Percentiles rank a stretch among this genome's conserved stretches.
Evolutionary conservation across 176 grass and related monocot species (phyloP).

Genomic region (Ananas comosus): DNA sequence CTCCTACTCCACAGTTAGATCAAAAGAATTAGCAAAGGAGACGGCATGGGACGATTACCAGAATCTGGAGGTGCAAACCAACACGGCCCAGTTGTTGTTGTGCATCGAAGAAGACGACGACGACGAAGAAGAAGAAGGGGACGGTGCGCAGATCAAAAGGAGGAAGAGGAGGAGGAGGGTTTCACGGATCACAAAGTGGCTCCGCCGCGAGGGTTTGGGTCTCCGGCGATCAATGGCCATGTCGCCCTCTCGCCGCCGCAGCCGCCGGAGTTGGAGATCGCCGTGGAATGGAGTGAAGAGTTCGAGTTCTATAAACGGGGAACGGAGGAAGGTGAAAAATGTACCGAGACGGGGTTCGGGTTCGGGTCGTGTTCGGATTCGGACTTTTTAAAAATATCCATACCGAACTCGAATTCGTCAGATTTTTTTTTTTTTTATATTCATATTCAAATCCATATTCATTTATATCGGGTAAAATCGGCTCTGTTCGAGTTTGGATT

Average conservation of each 20-base stretch:
- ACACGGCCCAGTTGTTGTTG: slow-evolving; percentile 97
- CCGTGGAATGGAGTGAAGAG: no score
- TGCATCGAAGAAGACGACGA: slow-evolving; percentile 51
- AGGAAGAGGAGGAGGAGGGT: neutral
- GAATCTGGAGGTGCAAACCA: slow-evolving; percentile 91
- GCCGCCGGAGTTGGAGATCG: neutral
- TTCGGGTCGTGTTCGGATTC: no score
- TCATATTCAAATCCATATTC: no score
- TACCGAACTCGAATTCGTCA: no score
- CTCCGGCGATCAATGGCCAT: slow-evolving; percentile 19
- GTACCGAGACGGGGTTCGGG: no score
- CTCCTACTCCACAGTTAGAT: neutral
- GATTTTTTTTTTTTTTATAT: no score
- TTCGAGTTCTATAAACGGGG: no score
- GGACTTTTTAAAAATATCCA: no score
- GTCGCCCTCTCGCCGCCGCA: neutral
- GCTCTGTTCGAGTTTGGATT: no score
- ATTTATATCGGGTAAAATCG: no score
- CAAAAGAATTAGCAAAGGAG: neutral
- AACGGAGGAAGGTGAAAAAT: no score
- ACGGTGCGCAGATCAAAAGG: neutral
- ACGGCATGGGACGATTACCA: slow-evolving; percentile 35
- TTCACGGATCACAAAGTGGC: neutral
- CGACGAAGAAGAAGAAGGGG: neutral
- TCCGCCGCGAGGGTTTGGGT: neutral